Base-by-base conservation (phyloP, 2,329 filamentous ascomycete genomes). In the Colletotrichum camelliae region DNA sequence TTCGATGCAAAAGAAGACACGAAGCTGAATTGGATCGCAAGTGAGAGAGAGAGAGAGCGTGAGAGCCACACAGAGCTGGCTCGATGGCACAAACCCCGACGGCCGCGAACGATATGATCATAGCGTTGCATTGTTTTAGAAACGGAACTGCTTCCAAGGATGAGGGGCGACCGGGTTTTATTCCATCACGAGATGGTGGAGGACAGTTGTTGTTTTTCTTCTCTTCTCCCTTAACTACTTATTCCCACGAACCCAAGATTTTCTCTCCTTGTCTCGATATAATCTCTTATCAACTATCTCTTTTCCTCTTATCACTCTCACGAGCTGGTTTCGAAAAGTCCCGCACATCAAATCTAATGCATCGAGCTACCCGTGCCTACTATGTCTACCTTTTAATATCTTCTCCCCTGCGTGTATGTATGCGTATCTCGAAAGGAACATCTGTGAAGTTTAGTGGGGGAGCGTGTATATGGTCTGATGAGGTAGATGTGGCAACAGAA, bases 61-160 rank as follows among this genome's bases (percentile, higher is more conserved):
- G 37, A 70, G 69, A 74, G 76, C 76, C 74, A 77, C 43, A 48
- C 62, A 76, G 76, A 77, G 76, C 76, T 77, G 76, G 76, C 76
- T 77, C 76, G 58, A 77, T 77, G 76, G 76, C 76, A 74, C 65
- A 65, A 52, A n/a, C 74, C 64, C 62, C 70, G n/a, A 67, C 61
- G 70, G 74, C 70, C 55, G 76, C 74, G 62, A 74, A 76, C 43
- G 52, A 72, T 29, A 72, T 55, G 65, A 75, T 57, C 69, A 76
- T 76, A 72, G 73, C 73, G 64, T 76, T 77, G 67, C 72, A 67
- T 77, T 75, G 68, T 57, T 68, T 65, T 67, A 68, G 65, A 68
- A 62, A 35, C 39, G 67, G 67, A 70, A 68, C 55, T 57, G 57
- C 39, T 35, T 15, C 27, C 29, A 62, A 18, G 58, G 18, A 27